Percentiles rank a stretch among this genome's conserved stretches.
phyloP scores from a whole-genome alignment of 2,329 filamentous ascomycete species.

The Aspergillus calidoustus region DNA sequence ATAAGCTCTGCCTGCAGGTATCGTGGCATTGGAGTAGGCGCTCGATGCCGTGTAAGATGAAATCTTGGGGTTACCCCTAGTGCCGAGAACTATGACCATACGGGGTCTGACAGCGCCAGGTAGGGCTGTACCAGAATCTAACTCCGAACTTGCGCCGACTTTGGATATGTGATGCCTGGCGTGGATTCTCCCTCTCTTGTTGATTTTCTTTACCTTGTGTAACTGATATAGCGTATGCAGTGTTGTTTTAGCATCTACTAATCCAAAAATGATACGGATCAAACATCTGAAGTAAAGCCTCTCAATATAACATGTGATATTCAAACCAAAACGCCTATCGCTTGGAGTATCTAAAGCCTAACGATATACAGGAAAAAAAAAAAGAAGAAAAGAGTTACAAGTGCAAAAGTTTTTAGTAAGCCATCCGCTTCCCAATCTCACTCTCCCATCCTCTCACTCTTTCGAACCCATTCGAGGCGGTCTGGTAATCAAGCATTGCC shows the following conservation, averaged over 20 bases:
- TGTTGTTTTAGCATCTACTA: constrained; percentile 7
- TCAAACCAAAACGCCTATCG: neutral
- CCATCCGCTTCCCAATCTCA: constrained; percentile 83
- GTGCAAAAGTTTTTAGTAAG: constrained; percentile 26
- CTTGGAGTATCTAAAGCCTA: constrained; percentile 9
- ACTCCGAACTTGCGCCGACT: neutral
- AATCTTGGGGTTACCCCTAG: neutral
- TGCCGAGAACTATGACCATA: neutral
- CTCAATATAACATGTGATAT: neutral
- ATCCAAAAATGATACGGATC: constrained; percentile 5
- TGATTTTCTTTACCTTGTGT: constrained; percentile 7
- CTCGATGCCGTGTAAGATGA: constrained; percentile 7
- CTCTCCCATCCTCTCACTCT: constrained; percentile 78
- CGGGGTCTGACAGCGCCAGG: neutral
- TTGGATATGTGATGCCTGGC: constrained; percentile 9
- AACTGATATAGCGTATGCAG: constrained; percentile 5
- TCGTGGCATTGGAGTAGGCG: neutral
- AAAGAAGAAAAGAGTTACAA: neutral
- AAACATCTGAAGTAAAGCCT: neutral
- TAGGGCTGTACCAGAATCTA: neutral
- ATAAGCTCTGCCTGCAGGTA: constrained; percentile 54
- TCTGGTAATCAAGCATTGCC: constrained; percentile 76
- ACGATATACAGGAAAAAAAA: neutral
- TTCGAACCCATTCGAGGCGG: constrained; percentile 77
- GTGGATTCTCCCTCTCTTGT: neutral